Percentiles rank a stretch among this genome's conserved stretches.
Evolutionary conservation across 2,329 filamentous ascomycete species (phyloP).

Genomic region (Colletotrichum cereale): DNA sequence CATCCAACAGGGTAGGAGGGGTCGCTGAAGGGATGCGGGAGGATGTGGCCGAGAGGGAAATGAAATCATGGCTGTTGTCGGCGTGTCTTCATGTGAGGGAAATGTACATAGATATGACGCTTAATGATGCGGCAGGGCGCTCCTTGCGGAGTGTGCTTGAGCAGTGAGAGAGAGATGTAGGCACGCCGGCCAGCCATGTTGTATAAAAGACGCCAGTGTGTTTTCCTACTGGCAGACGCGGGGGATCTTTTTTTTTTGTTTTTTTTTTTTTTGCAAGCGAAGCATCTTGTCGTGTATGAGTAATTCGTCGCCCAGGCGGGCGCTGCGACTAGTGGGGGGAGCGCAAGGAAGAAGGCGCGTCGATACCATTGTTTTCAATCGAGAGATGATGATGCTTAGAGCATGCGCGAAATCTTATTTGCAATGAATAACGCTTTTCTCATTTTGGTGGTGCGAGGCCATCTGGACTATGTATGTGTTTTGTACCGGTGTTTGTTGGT

Average conservation of each 20-base stretch:
- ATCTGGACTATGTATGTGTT: background rate
- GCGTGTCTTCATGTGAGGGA: slow-evolving; percentile 28
- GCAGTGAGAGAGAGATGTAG: slow-evolving; percentile 27
- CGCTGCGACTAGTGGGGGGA: slow-evolving; percentile 22
- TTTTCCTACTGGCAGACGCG: slow-evolving; percentile 5
- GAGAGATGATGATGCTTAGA: slow-evolving; percentile 25
- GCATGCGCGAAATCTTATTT: background rate
- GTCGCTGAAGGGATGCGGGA: slow-evolving; percentile 43
- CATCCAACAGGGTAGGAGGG: background rate
- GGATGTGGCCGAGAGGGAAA: slow-evolving; percentile 26
- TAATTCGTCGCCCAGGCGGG: slow-evolving; percentile 20
- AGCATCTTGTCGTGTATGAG: slow-evolving; percentile 35
- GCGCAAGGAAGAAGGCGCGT: slow-evolving; percentile 17
- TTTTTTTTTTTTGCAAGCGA: slow-evolving; percentile 29
- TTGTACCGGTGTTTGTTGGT: too few species aligned
- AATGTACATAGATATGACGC: slow-evolving; percentile 34
- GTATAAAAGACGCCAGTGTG: slow-evolving; percentile 44
- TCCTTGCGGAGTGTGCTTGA: background rate
- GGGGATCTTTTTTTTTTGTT: slow-evolving; percentile 22
- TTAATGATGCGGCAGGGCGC: slow-evolving; percentile 32
- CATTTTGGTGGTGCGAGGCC: background rate
- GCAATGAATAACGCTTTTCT: background rate
- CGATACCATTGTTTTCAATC: slow-evolving; percentile 37
- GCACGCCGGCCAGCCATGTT: slow-evolving; percentile 44
- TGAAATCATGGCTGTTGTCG: slow-evolving; percentile 30